These are phyloP conservation scores for Hericium alpestre DNA, from an alignment of 768 basidiomycete genomes.

Conservation along the genomic window DNA sequence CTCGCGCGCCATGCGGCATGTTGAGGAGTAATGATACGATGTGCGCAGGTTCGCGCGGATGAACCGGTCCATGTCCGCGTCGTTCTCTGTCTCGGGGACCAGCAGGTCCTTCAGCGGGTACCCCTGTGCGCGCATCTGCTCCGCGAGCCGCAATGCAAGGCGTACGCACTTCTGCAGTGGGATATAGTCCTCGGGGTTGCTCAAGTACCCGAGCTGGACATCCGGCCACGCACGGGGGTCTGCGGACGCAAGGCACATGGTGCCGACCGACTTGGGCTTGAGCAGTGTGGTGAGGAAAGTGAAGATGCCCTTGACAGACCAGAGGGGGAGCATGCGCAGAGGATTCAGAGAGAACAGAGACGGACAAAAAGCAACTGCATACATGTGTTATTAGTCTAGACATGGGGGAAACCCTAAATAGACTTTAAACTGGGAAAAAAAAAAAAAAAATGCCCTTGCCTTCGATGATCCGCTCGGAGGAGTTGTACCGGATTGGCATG, in stretches of 20 bases:
- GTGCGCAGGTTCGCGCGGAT: neutral
- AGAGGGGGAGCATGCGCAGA: too few relatives aligned
- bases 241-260: neutral
- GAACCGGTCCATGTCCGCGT: conserved; percentile 1
- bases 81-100: neutral
- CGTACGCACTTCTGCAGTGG: neutral
- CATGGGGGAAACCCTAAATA: too few relatives aligned
- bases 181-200: neutral
- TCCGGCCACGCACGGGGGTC: neutral
- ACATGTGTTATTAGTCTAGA: too few relatives aligned
- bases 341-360: too few relatives aligned
- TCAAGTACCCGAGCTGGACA: neutral
- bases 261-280: neutral
- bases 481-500: too few relatives aligned
- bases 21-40: conserved; percentile 6
- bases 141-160: neutral
- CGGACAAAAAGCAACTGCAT: too few relatives aligned
- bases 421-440: too few relatives aligned
- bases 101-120: neutral
- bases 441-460: neutral
- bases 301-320: neutral
- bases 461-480: too few relatives aligned
- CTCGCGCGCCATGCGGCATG: conserved; percentile 12
- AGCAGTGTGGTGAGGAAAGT: neutral
- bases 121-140: neutral